A percentile compares a stretch with the other conserved stretches of the same genome.
These are phyloP conservation scores for Suillus discolor DNA, from an alignment of 768 basidiomycete species.

Conservation along the genomic window DNA sequence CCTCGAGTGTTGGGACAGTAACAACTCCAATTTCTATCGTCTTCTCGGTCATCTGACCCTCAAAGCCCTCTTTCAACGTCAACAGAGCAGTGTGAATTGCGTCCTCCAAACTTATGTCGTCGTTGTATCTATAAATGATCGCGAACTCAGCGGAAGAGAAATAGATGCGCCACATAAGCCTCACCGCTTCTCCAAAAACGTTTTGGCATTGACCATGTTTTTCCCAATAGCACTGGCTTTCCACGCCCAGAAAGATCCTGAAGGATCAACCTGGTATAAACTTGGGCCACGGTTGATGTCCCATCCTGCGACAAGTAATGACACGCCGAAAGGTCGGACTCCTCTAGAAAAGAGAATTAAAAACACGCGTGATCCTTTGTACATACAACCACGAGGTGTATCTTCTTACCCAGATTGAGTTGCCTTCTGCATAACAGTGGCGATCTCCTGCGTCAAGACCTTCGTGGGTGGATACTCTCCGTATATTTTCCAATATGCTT, in stretches of 20 bases:
- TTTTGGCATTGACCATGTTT: conserved; percentile 99
- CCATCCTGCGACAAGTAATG: conserved; percentile 95
- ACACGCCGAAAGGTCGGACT: conserved; percentile 98
- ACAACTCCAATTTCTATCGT: conserved; percentile 99
- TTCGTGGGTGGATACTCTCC: conserved; percentile 98
- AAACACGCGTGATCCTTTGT: conserved; percentile 29
- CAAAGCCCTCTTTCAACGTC: conserved; percentile 98
- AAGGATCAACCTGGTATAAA: conserved; percentile 99
- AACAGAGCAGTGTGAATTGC: conserved; percentile 98
- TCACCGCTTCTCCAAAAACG: conserved; percentile 97
- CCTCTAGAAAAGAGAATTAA: conserved; percentile 58
- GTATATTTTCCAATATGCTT: conserved; percentile 99
- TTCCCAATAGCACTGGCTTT: conserved; percentile 99
- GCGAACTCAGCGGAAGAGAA: conserved; percentile 18
- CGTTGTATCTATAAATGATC: conserved; percentile 78
- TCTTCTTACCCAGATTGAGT: conserved; percentile 91
- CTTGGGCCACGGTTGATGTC: conserved; percentile 92
- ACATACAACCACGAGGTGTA: conserved; percentile 15
- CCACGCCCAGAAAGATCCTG: conserved; percentile 99
- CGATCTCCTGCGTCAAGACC: conserved; percentile 95
- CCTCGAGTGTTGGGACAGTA: conserved; percentile 76
- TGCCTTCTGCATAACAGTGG: conserved; percentile 98
- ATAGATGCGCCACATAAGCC: conserved; percentile 34
- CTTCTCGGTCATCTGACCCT: conserved; percentile 99
- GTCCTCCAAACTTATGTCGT: conserved; percentile 98